Percentiles rank a stretch among this genome's conserved stretches.
Conservation (phyloP, 768 basidiomycete species). For the Termitomyces eurrhizus region DNA sequence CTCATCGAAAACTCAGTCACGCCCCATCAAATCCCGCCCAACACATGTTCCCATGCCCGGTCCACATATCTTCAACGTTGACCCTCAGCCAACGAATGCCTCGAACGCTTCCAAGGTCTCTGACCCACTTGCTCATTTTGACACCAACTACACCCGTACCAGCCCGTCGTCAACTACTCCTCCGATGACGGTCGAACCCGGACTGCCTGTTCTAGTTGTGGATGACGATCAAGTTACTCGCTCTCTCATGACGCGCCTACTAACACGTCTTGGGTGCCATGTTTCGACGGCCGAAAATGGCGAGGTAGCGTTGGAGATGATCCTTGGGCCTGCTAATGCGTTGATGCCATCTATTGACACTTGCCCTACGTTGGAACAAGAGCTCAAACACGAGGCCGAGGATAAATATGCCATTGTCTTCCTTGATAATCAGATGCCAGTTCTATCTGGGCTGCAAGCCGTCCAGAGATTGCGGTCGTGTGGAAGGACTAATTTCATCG, state of each 20-base stretch:
- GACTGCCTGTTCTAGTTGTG: constrained; percentile 69
- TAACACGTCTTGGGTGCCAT: constrained; percentile 72
- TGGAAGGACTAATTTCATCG: constrained; percentile 73
- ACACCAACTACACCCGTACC: constrained; percentile 32
- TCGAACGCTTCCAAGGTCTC: constrained; percentile 17
- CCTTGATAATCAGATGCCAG: constrained; percentile 79
- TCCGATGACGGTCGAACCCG: constrained; percentile 41
- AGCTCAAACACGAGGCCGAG: constrained; percentile 22
- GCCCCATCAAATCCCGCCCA: constrained; percentile 22
- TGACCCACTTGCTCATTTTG: constrained; percentile 32
- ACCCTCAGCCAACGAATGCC: constrained; percentile 21
- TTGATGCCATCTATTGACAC: constrained; percentile 38
- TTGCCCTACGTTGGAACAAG: constrained; percentile 37
- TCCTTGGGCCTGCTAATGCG: constrained; percentile 39
- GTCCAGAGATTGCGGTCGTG: constrained; percentile 61
- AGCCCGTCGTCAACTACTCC: constrained; percentile 36
- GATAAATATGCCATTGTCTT: constrained; percentile 46
- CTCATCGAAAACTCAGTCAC: not conserved
- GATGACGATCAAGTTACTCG: constrained; percentile 83
- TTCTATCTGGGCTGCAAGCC: constrained; percentile 70
- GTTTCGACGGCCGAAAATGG: constrained; percentile 88
- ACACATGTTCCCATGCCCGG: constrained; percentile 35
- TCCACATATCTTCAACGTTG: constrained; percentile 27
- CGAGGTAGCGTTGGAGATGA: constrained; percentile 68
- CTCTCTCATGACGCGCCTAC: constrained; percentile 73